Evolutionary conservation across 1,139 yeast genomes (phyloP), one percentile per base, ranked within the genome.

Genomic region (Nakaseomyces uthaithaninus): DNA sequence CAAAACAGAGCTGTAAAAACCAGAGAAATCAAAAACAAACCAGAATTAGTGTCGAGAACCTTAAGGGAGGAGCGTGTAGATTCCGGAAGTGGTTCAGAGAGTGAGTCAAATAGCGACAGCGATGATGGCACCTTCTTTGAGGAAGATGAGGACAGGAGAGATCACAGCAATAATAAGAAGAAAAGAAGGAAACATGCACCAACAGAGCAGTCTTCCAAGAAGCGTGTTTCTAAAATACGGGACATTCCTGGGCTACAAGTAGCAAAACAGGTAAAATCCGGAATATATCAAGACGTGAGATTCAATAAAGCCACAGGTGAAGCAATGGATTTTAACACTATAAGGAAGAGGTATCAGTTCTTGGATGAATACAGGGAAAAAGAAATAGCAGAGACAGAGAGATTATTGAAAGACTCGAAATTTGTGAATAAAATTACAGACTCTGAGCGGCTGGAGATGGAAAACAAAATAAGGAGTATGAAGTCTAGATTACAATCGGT

Each of bases 301-400:
- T 91, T 91, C 59, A 95, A 89, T 62, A 74, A 93, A 1, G 87
- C 95, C 0, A 76, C 78, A 48, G 97, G 97, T 43, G 81, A 77
- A 52, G 84, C 94, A 0, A 85, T 83, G 49, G 91, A 87, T 55
- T 64, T 75, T 43, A 65, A 68, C 25, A 69, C 70, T 44, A 74
- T 80, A 25, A 69, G 96, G 42, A 75, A 77, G 53, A 79, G 89
- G 55, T 91, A 91, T 64, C 75, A 77, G 33, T 91, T 91, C 54
- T 65, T 91, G 46, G 94, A 89, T 62, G 89, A 83, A 34, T 89
- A 89, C 59, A 71, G 97, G 54, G 71, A 79, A 48, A 62, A 68
- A 12, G 98, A 91, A 58, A 72, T 84, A 36, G 51, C 66, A 4
- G 75, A 80, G 37, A 69, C 89, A 70, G 69, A 75, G 43, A 53